These are phyloP conservation scores for Plasmodium vivax DNA, from an alignment of 169 alveolate genomes.

Conservation along the genomic window DNA sequence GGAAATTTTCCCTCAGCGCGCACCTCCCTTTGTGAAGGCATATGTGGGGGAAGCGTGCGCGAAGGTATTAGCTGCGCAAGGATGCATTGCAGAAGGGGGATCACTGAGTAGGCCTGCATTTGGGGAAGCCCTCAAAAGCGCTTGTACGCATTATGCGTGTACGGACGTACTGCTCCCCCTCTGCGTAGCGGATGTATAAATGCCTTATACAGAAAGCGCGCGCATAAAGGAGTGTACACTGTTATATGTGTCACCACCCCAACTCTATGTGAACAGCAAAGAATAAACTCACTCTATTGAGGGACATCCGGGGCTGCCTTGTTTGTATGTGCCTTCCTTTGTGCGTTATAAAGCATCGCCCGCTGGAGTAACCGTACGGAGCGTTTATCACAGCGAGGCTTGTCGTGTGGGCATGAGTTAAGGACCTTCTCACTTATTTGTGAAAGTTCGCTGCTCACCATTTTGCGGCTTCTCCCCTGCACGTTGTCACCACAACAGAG, in stretches of 20 bases:
- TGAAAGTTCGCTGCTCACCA: background rate
- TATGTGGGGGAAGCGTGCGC: background rate
- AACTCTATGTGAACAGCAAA: background rate
- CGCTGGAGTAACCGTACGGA: background rate
- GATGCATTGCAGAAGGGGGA: background rate
- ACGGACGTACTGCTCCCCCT: background rate
- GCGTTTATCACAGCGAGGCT: background rate
- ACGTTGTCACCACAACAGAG: background rate
- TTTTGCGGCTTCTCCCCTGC: background rate
- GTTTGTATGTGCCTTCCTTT: background rate
- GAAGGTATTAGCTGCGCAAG: background rate
- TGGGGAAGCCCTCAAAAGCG: background rate
- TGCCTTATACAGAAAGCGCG: background rate
- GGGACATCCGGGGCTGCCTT: background rate
- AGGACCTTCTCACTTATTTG: background rate
- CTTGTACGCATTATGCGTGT: background rate
- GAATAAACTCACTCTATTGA: background rate
- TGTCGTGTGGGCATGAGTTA: background rate
- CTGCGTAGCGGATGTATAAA: slow-evolving; percentile 1
- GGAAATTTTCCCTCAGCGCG: background rate
- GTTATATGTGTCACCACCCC: background rate
- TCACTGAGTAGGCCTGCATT: background rate
- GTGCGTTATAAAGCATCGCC: background rate
- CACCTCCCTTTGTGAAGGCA: background rate
- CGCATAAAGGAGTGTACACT: background rate